Base-by-base conservation (phyloP, 140 eudicot genomes). In the Artemisia princeps region DNA sequence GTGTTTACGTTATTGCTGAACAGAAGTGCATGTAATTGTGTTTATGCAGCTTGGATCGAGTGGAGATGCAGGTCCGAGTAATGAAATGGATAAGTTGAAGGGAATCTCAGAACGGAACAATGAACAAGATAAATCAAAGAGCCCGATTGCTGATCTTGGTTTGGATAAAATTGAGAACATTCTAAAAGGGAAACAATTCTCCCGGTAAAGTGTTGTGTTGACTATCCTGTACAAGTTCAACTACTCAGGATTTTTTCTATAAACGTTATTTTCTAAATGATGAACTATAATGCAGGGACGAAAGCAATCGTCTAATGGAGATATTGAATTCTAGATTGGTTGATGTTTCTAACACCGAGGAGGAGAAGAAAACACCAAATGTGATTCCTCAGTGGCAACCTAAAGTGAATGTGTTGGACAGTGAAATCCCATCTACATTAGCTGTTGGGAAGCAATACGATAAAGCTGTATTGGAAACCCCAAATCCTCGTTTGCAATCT, bases 271-370 rank as follows among this genome's bases (percentile, higher is more conserved):
- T 10, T 37, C 1, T 67, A 7, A 60, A 66, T 1, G 24, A 49
- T 53, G 16, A 59, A 50, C 69, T 70, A 49, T 37, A 45, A 40
- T 75, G 74, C 84, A 92, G 98, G 83, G 96, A 78, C 64, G 98
- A 92, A 78, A 78, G 84, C 67, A 74, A 30, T 52, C 87, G 81
- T 69, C 74, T 94, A 78, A 73, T 76, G 64, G 94, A 86, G 79
- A 88, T 94, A 82, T 72, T 94, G 66, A 81, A 78, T 49, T 94
- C 99, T 14, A 84, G 85, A 56, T 76, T 76, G 65, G 75, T 46
- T 74, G 83, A 79, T 66, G 60, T 45, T 76, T 61, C 80, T 67
- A 84, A 74, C 45, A 62, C 45, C 10, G 87, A 92, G 74, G 56
- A 45, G 59, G 85, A 64, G 70, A 76, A 80, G 17, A 65, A 69